phyloP scores from a whole-genome alignment of 2,329 filamentous ascomycete genomes.

The Calonectria pteridis region DNA sequence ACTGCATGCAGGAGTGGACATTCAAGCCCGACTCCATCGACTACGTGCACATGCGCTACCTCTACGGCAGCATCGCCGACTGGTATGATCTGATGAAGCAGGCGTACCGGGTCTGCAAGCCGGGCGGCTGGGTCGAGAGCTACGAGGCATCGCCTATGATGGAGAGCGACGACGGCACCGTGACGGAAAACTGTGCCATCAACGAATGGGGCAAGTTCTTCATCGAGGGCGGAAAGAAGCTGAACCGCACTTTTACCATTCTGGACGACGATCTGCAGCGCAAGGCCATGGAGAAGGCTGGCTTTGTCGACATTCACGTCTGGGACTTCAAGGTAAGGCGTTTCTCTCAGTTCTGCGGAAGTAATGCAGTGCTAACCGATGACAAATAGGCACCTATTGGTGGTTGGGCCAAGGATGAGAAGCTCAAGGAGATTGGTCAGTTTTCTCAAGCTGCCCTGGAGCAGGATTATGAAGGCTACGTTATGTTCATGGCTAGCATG shows the following conservation, averaged over 20 bases:
- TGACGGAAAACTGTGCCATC: conserved; percentile 44
- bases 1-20: conserved; percentile 49
- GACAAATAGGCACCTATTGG: conserved; percentile 36
- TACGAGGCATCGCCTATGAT: conserved; percentile 46
- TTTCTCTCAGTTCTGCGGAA: not conserved
- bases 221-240: conserved; percentile 44
- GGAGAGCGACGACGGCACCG: conserved; percentile 49
- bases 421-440: conserved; percentile 34
- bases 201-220: conserved; percentile 48
- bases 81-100: conserved; percentile 67
- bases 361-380: not conserved
- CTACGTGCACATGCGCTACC: conserved; percentile 70
- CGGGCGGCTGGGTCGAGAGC: conserved; percentile 62
- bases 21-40: conserved; percentile 59
- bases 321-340: conserved; percentile 38
- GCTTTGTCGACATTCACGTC: conserved; percentile 34
- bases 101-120: conserved; percentile 64
- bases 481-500: conserved; percentile 49
- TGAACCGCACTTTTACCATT: conserved; percentile 47
- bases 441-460: conserved; percentile 50
- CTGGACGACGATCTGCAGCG: conserved; percentile 35
- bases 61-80: conserved; percentile 68
- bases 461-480: conserved; percentile 52
- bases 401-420: conserved; percentile 29
- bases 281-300: conserved; percentile 39